Evolutionary conservation across 2,329 filamentous ascomycete species (phyloP).

Genomic region (Trichoderma simmonsii): DNA sequence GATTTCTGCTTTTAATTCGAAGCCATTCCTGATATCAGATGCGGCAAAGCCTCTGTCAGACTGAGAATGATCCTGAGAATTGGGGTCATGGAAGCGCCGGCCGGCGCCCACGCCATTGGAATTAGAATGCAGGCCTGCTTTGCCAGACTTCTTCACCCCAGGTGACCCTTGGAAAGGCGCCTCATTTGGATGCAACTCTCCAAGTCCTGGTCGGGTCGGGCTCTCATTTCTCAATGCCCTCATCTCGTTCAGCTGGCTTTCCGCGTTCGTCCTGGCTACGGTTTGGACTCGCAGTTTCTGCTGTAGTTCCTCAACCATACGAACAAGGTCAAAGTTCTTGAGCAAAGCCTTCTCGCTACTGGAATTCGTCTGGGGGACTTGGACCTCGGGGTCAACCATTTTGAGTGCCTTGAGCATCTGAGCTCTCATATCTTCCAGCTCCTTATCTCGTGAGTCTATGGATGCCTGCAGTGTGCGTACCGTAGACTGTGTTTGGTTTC

Average conservation of each 20-base stretch:
- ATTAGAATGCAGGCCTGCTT: conserved; percentile 54
- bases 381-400: conserved; percentile 75
- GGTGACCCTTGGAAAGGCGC: conserved; percentile 69
- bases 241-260: conserved; percentile 75
- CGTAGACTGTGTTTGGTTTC: conserved; percentile 80
- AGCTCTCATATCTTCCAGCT: conserved; percentile 74
- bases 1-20: conserved; percentile 86
- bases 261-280: conserved; percentile 76
- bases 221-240: conserved; percentile 66
- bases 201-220: conserved; percentile 70
- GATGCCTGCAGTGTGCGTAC: conserved; percentile 76
- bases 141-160: conserved; percentile 60
- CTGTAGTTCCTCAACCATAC: conserved; percentile 84
- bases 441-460: conserved; percentile 74
- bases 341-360: conserved; percentile 63
- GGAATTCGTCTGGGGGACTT: conserved; percentile 58
- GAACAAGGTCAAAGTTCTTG: conserved; percentile 78
- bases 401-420: conserved; percentile 81
- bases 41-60: conserved; percentile 84
- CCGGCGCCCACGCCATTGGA: conserved; percentile 77
- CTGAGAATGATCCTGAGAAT: conserved; percentile 68
- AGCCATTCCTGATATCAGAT: conserved; percentile 77
- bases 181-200: conserved; percentile 85
- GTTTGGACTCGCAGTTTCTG: conserved; percentile 81
- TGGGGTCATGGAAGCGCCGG: conserved; percentile 63